These are phyloP conservation scores for Peronospora belbahrii DNA, from an alignment of 352 stramenopile genomes.

Conservation along the genomic window DNA sequence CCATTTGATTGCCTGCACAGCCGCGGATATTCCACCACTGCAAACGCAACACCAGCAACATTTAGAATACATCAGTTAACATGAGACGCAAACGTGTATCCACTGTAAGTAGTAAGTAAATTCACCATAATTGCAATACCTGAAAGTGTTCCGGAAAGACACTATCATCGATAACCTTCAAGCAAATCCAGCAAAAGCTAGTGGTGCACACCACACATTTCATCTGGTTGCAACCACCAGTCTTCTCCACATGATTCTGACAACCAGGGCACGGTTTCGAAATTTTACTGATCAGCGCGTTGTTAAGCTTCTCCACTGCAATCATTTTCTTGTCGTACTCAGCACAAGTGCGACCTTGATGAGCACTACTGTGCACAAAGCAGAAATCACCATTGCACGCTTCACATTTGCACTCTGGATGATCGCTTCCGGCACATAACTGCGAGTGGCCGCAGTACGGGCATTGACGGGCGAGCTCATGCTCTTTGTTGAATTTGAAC, in stretches of 20 bases:
- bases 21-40: conserved; percentile 78
- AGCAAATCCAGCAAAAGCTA: conserved; percentile 88
- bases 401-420: conserved; percentile 38
- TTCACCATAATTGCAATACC: conserved; percentile 13
- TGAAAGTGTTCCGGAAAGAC: conserved; percentile 86
- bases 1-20: conserved; percentile 67
- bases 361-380: conserved; percentile 83
- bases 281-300: conserved; percentile 65
- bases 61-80: conserved; percentile 2
- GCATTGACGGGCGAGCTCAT: conserved; percentile 52
- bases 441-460: conserved; percentile 53
- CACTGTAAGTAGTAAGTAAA: background rate
- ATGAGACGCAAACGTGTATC: background rate
- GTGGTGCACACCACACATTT: conserved; percentile 75
- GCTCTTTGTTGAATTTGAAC: conserved; percentile 82
- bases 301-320: conserved; percentile 82
- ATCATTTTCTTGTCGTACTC: conserved; percentile 71
- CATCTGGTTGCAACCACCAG: conserved; percentile 88
- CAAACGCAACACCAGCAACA: conserved; percentile 5
- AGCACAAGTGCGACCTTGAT: conserved; percentile 54
- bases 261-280: conserved; percentile 84
- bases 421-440: conserved; percentile 31
- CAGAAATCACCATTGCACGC: conserved; percentile 62
- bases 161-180: conserved; percentile 68
- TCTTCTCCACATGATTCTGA: conserved; percentile 86